A percentile compares a stretch with the other conserved stretches of the same genome.
These are phyloP conservation scores for Ceratonia siliqua DNA, from an alignment of 306 rosid species.

Conservation along the genomic window DNA sequence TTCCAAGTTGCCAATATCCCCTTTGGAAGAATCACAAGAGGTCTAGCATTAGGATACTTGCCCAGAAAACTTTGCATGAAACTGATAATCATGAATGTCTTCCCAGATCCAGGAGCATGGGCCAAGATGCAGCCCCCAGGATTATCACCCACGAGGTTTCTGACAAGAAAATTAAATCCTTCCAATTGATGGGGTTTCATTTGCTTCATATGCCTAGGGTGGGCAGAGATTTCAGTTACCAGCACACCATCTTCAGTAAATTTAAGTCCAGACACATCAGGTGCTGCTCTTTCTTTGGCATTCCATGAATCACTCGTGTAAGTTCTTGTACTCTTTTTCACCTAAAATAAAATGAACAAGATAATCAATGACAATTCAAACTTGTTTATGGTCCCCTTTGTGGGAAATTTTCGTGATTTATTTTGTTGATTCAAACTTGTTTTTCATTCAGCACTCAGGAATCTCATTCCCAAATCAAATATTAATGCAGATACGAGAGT, in stretches of 20 bases:
- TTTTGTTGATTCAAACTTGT: not conserved
- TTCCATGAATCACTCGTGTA: slow-evolving; percentile 66
- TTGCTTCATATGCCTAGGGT: slow-evolving; percentile 83
- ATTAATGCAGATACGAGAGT: not conserved
- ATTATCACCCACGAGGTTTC: slow-evolving; percentile 75
- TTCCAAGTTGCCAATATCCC: slow-evolving; percentile 93
- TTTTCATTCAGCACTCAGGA: not conserved
- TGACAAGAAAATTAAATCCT: slow-evolving; percentile 87
- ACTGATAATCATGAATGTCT: slow-evolving; percentile 96
- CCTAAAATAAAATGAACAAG: slow-evolving; percentile 47
- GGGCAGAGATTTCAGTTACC: slow-evolving; percentile 61
- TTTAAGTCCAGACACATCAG: slow-evolving; percentile 52
- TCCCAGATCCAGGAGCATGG: slow-evolving; percentile 98
- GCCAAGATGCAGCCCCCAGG: slow-evolving; percentile 98
- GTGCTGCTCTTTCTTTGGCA: slow-evolving; percentile 42
- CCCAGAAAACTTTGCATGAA: slow-evolving; percentile 95
- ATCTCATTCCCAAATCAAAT: not conserved
- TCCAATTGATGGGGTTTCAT: slow-evolving; percentile 93
- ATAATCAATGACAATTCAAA: slow-evolving; percentile 7
- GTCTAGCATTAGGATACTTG: slow-evolving; percentile 82
- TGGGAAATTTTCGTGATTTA: not conserved
- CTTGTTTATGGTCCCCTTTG: not conserved
- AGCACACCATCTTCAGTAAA: slow-evolving; percentile 52
- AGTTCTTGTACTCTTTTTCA: slow-evolving; percentile 71
- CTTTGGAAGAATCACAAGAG: slow-evolving; percentile 92